Evolutionary conservation across 495 filamentous ascomycete genomes (phyloP), one percentile per base, ranked within the genome.

Genomic region (Entonaema liquescens): DNA sequence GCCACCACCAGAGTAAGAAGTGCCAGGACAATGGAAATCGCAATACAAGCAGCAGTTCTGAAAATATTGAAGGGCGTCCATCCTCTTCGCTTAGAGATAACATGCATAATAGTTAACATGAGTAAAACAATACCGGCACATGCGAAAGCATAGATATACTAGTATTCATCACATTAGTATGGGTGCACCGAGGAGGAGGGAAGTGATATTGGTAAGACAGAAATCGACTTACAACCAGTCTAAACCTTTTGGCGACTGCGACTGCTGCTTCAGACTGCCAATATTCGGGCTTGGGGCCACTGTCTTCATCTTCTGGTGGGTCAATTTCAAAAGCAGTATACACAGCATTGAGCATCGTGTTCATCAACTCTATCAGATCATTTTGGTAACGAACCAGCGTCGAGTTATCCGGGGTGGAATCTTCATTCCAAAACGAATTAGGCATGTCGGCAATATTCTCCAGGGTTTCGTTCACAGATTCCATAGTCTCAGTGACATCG

Each of bases 131-230:
- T 29, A 11, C 84, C 84, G 23, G 81, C 81, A n/a, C 80, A 71
- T 25, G 82, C 64, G 63, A 82, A 85, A 26, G 82, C 79, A 61
- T 83, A 85, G 1, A 74, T 69, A 63, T 82, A 82, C 78, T 80
- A 3, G 21, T 12, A 21, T 47, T 25, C 25, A 56, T 15, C 42
- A 57, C 8, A 54, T 67, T 50, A 71, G 52, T 12, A 40, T 35
- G 9, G 19, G 38, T 2, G 11, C 12, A 17, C 4, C 2, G 9
- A 13, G 15, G 35, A 21, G 17, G 9, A 4, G 23, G 25, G 8
- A 7, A n/a, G 13, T 50, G 54, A 26, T 7, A 1, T 6, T 21
- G 19, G 26, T 15, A 9, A 44, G 33, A 26, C 17, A 23, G 1
- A 73, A 67, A n/a, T 70, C 38, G 26, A 80, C 76, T 65, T 78